These are phyloP conservation scores for Penicillium sp. DNA, from an alignment of 2,329 filamentous ascomycete species.

Conservation along the genomic window DNA sequence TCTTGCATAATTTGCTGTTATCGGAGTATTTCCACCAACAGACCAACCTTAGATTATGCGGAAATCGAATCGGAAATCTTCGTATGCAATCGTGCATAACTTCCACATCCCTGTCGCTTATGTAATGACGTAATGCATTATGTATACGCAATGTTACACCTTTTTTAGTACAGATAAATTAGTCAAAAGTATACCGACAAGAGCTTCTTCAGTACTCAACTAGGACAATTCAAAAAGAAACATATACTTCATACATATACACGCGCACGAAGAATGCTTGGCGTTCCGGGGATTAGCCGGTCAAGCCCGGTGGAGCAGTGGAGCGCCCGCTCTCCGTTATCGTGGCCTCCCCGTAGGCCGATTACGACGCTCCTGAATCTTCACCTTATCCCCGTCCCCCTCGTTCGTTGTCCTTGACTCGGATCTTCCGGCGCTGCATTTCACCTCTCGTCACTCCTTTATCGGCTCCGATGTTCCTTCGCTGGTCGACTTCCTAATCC, in stretches of 20 bases:
- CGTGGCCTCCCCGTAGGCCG: slow-evolving; percentile 16
- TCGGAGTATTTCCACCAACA: not conserved
- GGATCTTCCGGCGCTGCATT: not conserved
- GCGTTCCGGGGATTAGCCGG: not conserved
- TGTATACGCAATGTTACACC: not conserved
- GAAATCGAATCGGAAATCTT: no score
- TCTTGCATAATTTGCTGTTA: not conserved
- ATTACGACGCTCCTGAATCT: slow-evolving; percentile 22
- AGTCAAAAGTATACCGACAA: not conserved
- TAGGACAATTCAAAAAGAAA: not conserved
- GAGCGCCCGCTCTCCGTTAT: slow-evolving; percentile 14
- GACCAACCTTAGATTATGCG: no score
- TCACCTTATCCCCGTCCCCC: not conserved
- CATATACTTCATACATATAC: not conserved
- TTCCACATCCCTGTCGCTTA: not conserved
- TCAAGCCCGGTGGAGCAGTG: slow-evolving; percentile 11
- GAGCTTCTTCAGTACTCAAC: not conserved
- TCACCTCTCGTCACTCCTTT: slow-evolving; percentile 11
- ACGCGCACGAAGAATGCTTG: slow-evolving; percentile 9
- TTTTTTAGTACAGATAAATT: not conserved
- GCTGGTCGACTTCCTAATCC: not conserved
- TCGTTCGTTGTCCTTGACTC: not conserved
- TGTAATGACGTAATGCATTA: not conserved
- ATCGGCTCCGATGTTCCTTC: slow-evolving; percentile 13
- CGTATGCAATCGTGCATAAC: no score